Percentiles rank a stretch among this genome's conserved stretches.
These are phyloP conservation scores for Penicillium sumatraense DNA, from an alignment of 2,329 filamentous ascomycete genomes.

Conservation along the genomic window DNA sequence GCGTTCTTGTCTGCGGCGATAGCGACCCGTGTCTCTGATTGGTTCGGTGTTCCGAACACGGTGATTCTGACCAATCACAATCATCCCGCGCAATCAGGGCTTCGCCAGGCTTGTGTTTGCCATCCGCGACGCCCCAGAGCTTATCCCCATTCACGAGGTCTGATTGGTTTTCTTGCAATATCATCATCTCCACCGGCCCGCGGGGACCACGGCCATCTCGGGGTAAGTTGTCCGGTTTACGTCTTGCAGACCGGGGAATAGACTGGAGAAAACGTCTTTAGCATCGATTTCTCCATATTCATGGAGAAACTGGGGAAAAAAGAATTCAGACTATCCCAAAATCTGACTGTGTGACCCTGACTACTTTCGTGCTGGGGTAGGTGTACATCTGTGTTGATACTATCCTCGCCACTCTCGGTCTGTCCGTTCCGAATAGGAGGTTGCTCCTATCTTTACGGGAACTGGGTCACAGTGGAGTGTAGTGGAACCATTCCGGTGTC, in stretches of 20 bases:
- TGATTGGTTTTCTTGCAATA: not conserved
- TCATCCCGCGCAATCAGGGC: not conserved
- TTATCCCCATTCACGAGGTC: not conserved
- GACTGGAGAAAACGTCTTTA: conserved; percentile 1
- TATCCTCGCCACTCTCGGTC: not conserved
- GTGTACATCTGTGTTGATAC: no score
- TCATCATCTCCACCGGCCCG: not conserved
- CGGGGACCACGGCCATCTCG: conserved; percentile 2
- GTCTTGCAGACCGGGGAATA: conserved; percentile 1
- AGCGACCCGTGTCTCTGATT: conserved; percentile 16
- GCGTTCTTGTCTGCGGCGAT: conserved; percentile 10
- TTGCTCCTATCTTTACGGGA: conserved; percentile 8
- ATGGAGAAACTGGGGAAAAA: conserved; percentile 6
- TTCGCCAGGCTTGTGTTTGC: conserved; percentile 4
- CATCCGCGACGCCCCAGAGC: conserved; percentile 3
- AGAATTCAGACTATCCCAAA: no score
- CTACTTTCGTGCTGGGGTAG: no score
- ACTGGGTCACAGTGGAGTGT: conserved; percentile 19
- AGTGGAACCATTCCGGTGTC: conserved; percentile 13
- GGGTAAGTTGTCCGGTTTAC: conserved; percentile 6
- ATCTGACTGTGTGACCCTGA: not conserved
- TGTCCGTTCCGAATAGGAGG: conserved; percentile 1
- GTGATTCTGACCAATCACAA: conserved; percentile 15
- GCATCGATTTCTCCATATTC: not conserved
- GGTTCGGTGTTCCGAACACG: conserved; percentile 16